Base-by-base conservation (phyloP, 2,329 filamentous ascomycete species). In the Colletotrichum chrysophilum region DNA sequence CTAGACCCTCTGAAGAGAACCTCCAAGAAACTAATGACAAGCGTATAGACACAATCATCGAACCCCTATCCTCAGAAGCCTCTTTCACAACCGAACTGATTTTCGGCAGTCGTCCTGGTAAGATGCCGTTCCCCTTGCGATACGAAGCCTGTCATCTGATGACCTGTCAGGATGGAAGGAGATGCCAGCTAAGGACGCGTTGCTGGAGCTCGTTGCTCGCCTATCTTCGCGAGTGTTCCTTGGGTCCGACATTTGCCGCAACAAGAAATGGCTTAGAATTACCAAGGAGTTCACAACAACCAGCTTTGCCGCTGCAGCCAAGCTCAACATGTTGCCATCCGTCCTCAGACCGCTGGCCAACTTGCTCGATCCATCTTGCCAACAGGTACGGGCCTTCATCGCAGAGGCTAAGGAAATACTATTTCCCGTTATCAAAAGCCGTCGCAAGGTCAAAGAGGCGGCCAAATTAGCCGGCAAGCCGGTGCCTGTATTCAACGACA, bases 181-280 rank as follows among this genome's bases (percentile, higher is more conserved):
- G 36, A 67, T 60, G 12, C 26, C 28, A 34, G 36, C 43, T 8
- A 74, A 70, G 21, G 32, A 64, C 12, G 36, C 48, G 2, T 30
- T 75, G 1, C 28, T 76, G 7, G 69, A 76, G 16, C 64, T 89
- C 14, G 84, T 91, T 9, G 87, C 88, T 16, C 86, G 88, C 7
- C 77, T 90, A 16, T 89, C 88, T 0, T 87, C 89, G 4, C 83
- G 87, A 9, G 84, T 89, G 5, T 90, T 90, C 77, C 79, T 90
- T 4, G 88, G 89, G 5, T 77, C 80, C 5, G 80, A 82, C 4
- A 79, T 89, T 14, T 88, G 87, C 79, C 86, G 86, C 6, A 84
- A 90, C 77, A 79, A 85, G 36, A 81, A 84, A 52, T 90, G 88
- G 88, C 83, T 89, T 24, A 80, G 85, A 2, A 84, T 88, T 69